phyloP scores from a whole-genome alignment of 2,329 filamentous ascomycete species.

The Exophiala calicioides region DNA sequence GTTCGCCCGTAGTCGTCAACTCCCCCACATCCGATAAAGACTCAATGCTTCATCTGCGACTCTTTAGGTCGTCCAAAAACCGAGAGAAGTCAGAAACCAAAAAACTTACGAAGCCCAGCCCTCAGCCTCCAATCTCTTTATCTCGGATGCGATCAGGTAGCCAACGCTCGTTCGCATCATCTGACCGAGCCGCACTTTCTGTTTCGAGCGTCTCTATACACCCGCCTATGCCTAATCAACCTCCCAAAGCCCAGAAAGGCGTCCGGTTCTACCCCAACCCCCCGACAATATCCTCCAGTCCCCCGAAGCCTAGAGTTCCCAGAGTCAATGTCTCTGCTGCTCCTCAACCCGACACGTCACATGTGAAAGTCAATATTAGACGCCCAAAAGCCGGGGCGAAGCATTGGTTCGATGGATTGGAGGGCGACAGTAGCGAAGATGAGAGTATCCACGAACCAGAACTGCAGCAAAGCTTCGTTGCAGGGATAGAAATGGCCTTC shows the following conservation, averaged over 20 bases:
- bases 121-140: slow-evolving; percentile 27
- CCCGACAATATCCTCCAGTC: background rate
- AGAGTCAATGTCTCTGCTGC: background rate
- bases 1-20: slow-evolving; percentile 35
- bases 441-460: slow-evolving; percentile 32
- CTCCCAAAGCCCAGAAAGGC: slow-evolving; percentile 6
- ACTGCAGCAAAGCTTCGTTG: slow-evolving; percentile 26
- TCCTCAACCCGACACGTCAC: slow-evolving; percentile 9
- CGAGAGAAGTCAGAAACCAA: slow-evolving; percentile 12
- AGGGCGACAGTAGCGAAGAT: slow-evolving; percentile 36
- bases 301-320: slow-evolving; percentile 14
- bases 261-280: slow-evolving; percentile 13
- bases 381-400: slow-evolving; percentile 30
- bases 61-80: slow-evolving; percentile 22
- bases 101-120: slow-evolving; percentile 23
- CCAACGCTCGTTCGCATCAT: slow-evolving; percentile 22
- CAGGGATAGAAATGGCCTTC: slow-evolving; percentile 28
- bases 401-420: slow-evolving; percentile 40
- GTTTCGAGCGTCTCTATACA: background rate
- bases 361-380: slow-evolving; percentile 29
- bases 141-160: slow-evolving; percentile 31
- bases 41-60: slow-evolving; percentile 20
- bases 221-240: background rate
- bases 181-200: slow-evolving; percentile 4
- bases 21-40: slow-evolving; percentile 26